A percentile compares a stretch with the other conserved stretches of the same genome.
These are phyloP conservation scores for Cichorium intybus DNA, from an alignment of 140 eudicot species.

Conservation along the genomic window DNA sequence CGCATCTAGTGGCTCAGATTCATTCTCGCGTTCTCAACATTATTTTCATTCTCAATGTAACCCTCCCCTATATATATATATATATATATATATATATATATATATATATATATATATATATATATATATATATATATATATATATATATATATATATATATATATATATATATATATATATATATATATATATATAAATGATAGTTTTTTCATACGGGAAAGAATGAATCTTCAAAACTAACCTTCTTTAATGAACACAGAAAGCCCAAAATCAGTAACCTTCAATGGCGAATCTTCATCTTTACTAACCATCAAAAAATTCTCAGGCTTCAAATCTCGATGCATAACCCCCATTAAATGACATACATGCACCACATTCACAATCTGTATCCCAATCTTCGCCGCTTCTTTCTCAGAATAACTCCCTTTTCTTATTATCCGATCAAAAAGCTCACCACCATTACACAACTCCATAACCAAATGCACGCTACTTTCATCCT, in stretches of 20 bases:
- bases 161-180: too few species aligned
- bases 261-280: slow-evolving; percentile 91
- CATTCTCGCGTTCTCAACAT: too few species aligned
- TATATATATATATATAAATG: too few species aligned
- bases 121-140: too few species aligned
- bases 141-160: too few species aligned
- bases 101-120: too few species aligned
- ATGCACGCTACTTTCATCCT: slow-evolving; percentile 50
- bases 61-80: too few species aligned
- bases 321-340: slow-evolving; percentile 88
- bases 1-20: too few species aligned
- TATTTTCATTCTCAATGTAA: too few species aligned
- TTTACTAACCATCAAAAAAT: slow-evolving; percentile 71
- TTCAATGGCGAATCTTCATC: slow-evolving; percentile 59
- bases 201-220: too few species aligned
- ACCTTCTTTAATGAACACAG: slow-evolving; percentile 93
- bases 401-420: slow-evolving; percentile 84
- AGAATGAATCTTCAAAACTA: slow-evolving; percentile 5
- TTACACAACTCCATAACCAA: slow-evolving; percentile 86
- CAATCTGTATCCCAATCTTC: slow-evolving; percentile 66
- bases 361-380: slow-evolving; percentile 86
- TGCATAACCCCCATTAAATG: slow-evolving; percentile 95
- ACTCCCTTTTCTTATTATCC: slow-evolving; percentile 59
- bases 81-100: too few species aligned
- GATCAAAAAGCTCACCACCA: slow-evolving; percentile 86